Evolutionary conservation across 2,329 filamentous ascomycete species (phyloP), one percentile per base, ranked within the genome.

Genomic region (Colletotrichum filicis): DNA sequence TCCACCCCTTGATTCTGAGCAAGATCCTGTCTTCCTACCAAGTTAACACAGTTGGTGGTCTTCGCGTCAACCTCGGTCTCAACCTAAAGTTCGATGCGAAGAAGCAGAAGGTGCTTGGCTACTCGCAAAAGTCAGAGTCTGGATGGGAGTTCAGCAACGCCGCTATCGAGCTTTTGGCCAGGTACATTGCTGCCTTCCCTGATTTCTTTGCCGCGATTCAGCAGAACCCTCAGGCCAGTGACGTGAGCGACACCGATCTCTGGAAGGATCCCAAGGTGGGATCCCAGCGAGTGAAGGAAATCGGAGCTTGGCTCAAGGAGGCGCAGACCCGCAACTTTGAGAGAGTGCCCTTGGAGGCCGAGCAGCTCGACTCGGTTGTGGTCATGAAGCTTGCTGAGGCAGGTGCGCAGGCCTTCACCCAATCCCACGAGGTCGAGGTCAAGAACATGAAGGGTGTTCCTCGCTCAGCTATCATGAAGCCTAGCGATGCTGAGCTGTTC

Each of bases 71-170:
- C 78, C 86, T 99, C 28, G 97, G 97, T 0, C 87, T 99, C 74
- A 99, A 99, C 79, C 88, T 99, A 76, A 99, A 99, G 82, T 99
- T 99, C 73, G 97, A 99, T 81, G 94, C 91, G 2, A 96, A 94
- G 84, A 98, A 98, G 83, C 89, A 95, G 77, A 99, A 99, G 85
- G 97, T 99, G 7, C 85, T 99, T 37, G 97, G 97, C 0, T 99
- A 98, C 82, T 98, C 96, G 28, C 93, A 95, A 77, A 97, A 97
- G 79, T 92, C 92, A 4, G 87, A 91, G 14, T 93, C 91, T 32
- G 97, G 97, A 6, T 99, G 97, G 97, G 97, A 99, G 82, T 99
- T 98, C 81, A 98, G 95, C 79, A 89, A 91, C 62, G 92, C 94
- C 76, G 95, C 97, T 1, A 88, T 98, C 70, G 88, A 92, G 58